Evolutionary conservation across 768 basidiomycete species (phyloP), one percentile per base, ranked within the genome.

Genomic region (Stropharia rugosoannulata): DNA sequence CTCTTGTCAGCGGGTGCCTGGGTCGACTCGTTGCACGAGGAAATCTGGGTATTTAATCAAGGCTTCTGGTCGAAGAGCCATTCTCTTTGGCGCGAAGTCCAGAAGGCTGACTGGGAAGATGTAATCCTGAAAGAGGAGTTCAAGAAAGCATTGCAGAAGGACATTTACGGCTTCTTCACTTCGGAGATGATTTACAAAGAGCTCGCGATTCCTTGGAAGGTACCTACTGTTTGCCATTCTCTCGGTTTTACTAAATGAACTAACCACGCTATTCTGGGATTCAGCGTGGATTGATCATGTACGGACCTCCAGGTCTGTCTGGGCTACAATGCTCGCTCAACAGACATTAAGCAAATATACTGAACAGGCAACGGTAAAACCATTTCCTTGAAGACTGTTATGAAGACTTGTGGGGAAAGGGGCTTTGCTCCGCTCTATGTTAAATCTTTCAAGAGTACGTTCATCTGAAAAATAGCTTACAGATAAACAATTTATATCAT

Each of bases 181-280:
- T 86, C 88, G 0, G 84, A 91, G 62, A 63, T 76, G 50, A 72
- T 88, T 1, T 94, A 93, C 73, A 87, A 85, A 68, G 80, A 84
- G 15, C 75, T 93, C 3, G 78, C 78, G 1, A 89, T 93, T 54
- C 86, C 92, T 1, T 94, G 92, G 92, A 94, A 92, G 82, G 87
- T 86, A 60, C 27, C 44, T 54, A 9, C 38, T 15, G 53, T 19
- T 15, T 27, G 8, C 13, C 10, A 9, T n/a, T 42, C 22, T 15
- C 22, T 4, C 4, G 11, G 42, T 36, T 7, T 53, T 42, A 32
- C 10, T 12, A 2, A 40, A 35, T 49, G 43, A 25, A 22, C 43
- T 27, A 39, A 40, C 56, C 49, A 40, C 51, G 12, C 13, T 57
- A 51, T 50, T 36, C 11, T 43, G 11, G 39, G 13, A 35, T 18